phyloP scores from a whole-genome alignment of 176 grass and related monocot genomes.

The Cocos nucifera region DNA sequence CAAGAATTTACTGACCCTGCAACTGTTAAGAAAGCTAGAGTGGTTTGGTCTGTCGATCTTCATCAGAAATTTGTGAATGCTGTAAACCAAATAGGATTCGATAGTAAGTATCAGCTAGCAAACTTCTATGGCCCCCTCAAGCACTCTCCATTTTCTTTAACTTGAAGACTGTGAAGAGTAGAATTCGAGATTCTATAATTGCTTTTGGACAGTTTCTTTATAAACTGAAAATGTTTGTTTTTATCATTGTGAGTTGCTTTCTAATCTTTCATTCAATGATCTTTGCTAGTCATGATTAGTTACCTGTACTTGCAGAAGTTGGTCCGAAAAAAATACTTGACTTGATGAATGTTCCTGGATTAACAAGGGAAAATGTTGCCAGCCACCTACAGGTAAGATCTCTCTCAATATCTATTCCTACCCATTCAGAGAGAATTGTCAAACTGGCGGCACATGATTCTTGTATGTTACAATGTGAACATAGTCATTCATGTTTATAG shows the following conservation, averaged over 20 bases:
- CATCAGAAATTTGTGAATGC: conserved; percentile 97
- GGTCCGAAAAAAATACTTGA: conserved; percentile 98
- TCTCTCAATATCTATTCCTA: neutral
- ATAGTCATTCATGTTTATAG: too few relatives aligned
- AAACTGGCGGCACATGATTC: too few relatives aligned
- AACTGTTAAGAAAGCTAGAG: conserved; percentile 81
- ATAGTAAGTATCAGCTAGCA: conserved; percentile 57
- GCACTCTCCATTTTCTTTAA: too few relatives aligned
- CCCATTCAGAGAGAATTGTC: too few relatives aligned
- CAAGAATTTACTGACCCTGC: conserved; percentile 58
- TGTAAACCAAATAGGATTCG: conserved; percentile 98
- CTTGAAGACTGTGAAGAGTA: too few relatives aligned
- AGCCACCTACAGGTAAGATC: conserved; percentile 96
- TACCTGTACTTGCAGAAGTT: conserved; percentile 62
- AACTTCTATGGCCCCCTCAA: too few relatives aligned
- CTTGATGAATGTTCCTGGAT: conserved; percentile 84
- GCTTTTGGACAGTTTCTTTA: too few relatives aligned
- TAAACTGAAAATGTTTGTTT: neutral
- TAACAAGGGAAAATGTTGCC: conserved; percentile 98
- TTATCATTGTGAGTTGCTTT: too few relatives aligned
- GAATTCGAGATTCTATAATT: too few relatives aligned
- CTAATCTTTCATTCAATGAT: too few relatives aligned
- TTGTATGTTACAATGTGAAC: too few relatives aligned
- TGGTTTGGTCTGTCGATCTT: conserved; percentile 98
- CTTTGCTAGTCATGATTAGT: neutral